Conservation (phyloP, 2,329 filamentous ascomycete genomes). For the Tympanopsis confertula region DNA sequence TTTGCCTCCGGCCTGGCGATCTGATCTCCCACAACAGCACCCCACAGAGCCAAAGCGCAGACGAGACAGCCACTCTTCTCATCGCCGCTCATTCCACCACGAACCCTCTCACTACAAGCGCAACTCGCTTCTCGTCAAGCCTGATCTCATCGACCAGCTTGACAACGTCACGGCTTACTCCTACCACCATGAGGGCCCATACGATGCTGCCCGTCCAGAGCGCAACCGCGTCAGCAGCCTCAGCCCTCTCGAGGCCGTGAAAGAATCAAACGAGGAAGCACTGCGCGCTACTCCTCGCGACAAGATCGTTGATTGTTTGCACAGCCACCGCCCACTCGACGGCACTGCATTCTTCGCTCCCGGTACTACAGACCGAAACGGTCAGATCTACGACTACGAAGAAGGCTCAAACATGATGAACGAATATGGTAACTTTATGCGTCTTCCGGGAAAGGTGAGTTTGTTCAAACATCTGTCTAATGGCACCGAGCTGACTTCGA, state of each 20-base stretch:
- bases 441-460: not conserved
- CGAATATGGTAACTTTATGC: not conserved
- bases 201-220: constrained; percentile 6
- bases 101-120: no score
- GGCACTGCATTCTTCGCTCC: constrained; percentile 7
- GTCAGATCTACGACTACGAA: constrained; percentile 6
- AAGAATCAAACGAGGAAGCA: constrained; percentile 7
- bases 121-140: not conserved
- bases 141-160: constrained; percentile 7
- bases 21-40: no score
- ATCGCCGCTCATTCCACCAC: no score
- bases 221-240: constrained; percentile 5
- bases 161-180: constrained; percentile 7
- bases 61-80: no score
- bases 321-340: constrained; percentile 7
- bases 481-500: not conserved
- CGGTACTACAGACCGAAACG: constrained; percentile 4
- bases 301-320: constrained; percentile 6
- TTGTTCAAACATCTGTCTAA: not conserved
- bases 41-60: no score
- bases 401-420: constrained; percentile 2
- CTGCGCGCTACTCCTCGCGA: constrained; percentile 6
- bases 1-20: no score
- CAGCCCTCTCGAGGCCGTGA: constrained; percentile 7
- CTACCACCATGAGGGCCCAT: constrained; percentile 8